phyloP scores from a whole-genome alignment of 441 rosid genomes.

The Populus hybrid region DNA sequence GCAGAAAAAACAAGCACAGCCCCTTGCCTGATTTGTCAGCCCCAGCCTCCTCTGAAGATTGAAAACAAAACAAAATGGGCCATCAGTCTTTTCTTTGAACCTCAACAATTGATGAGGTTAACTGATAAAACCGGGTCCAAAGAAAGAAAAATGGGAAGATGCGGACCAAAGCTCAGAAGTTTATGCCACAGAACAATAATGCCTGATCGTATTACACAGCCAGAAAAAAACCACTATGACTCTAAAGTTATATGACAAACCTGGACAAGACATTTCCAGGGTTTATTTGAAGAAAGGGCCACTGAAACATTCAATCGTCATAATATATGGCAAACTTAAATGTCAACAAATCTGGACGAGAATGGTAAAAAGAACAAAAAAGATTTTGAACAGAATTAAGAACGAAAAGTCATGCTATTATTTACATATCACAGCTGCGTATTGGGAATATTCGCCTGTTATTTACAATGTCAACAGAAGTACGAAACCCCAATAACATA shows the following conservation, averaged over 20 bases:
- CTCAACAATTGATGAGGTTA: too few species aligned
- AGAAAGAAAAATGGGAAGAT: background rate
- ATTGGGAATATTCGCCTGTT: conserved; percentile 20
- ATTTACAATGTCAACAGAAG: conserved; percentile 31
- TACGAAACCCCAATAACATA: conserved; percentile 21
- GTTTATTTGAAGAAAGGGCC: background rate
- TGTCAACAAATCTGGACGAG: background rate
- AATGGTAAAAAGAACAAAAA: background rate
- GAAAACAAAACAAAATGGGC: too few species aligned
- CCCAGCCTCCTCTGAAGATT: too few species aligned
- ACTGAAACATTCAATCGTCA: background rate
- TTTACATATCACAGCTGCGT: conserved; percentile 32
- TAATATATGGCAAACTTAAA: background rate
- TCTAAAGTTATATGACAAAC: too few species aligned
- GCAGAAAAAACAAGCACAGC: too few species aligned
- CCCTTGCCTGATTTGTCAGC: too few species aligned
- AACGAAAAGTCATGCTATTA: conserved; percentile 13
- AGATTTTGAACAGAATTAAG: background rate
- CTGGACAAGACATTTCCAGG: background rate
- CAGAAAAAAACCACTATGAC: background rate
- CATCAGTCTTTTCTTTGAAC: too few species aligned
- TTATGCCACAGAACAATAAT: background rate
- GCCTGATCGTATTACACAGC: too few species aligned
- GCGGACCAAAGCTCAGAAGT: background rate
- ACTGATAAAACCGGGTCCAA: too few species aligned